phyloP scores from a whole-genome alignment of 352 stramenopile species.

The Globisporangium camurandrum region DNA sequence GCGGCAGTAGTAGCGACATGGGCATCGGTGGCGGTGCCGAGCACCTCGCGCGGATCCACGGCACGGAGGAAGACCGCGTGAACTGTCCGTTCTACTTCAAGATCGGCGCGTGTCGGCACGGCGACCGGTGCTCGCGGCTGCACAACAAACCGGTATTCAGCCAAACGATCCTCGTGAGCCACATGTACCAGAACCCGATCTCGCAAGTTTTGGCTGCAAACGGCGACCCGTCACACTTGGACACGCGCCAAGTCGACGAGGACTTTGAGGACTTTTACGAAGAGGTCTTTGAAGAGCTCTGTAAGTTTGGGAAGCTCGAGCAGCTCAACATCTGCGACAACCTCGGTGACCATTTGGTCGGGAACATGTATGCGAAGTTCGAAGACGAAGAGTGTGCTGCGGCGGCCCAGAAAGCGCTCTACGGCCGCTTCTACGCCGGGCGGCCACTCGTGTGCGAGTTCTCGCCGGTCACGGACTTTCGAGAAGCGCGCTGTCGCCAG shows the following conservation, averaged over 20 bases:
- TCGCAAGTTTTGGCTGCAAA: conserved; percentile 86
- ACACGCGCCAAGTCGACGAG: conserved; percentile 91
- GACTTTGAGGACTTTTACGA: conserved; percentile 97
- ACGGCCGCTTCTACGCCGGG: conserved; percentile 97
- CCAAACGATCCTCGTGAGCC: conserved; percentile 97
- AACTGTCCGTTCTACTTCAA: conserved; percentile 99
- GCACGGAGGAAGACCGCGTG: conserved; percentile 95
- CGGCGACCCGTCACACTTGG: conserved; percentile 69
- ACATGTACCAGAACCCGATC: conserved; percentile 97
- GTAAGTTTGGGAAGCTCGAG: conserved; percentile 97
- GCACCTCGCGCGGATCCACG: conserved; percentile 96
- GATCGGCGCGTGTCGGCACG: conserved; percentile 99
- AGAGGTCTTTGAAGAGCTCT: conserved; percentile 97
- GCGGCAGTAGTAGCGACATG: conserved; percentile 42
- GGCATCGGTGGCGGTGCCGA: conserved; percentile 87
- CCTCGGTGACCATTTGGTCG: conserved; percentile 99
- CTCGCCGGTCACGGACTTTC: conserved; percentile 98
- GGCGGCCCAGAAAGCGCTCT: conserved; percentile 93
- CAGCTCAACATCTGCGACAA: conserved; percentile 99
- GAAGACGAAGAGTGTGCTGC: conserved; percentile 97
- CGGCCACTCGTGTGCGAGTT: conserved; percentile 96
- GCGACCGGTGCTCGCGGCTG: conserved; percentile 96
- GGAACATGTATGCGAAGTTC: conserved; percentile 99
- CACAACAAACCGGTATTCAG: conserved; percentile 99
- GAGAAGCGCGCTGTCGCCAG: conserved; percentile 96